These are phyloP conservation scores for Macrophomina pseudophaseolina DNA, from an alignment of 2,329 filamentous ascomycete genomes.

Conservation along the genomic window DNA sequence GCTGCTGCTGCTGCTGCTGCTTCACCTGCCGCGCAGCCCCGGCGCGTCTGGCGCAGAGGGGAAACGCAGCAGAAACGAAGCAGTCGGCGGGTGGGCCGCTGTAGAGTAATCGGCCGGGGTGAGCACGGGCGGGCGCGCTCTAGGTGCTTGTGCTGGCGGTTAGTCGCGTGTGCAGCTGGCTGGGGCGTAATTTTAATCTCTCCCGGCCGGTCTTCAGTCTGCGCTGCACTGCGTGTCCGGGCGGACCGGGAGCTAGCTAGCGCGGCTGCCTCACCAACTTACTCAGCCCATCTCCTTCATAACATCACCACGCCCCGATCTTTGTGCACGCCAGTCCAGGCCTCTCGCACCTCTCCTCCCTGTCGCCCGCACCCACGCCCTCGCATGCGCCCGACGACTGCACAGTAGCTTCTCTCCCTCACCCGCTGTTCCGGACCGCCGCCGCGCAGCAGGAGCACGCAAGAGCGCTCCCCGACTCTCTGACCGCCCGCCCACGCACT, in stretches of 20 bases:
- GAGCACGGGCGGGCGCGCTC: conserved; percentile 4
- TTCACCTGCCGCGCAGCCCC: not conserved
- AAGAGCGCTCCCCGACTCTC: conserved; percentile 14
- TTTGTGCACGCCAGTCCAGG: conserved; percentile 10
- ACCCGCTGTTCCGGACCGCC: conserved; percentile 19
- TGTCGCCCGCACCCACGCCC: conserved; percentile 1
- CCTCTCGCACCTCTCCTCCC: conserved; percentile 7
- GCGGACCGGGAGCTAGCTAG: conserved; percentile 19
- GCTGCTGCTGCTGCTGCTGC: not conserved
- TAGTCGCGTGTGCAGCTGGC: conserved; percentile 20
- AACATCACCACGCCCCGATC: conserved; percentile 23
- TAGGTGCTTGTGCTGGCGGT: conserved; percentile 3
- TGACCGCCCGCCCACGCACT: conserved; percentile 11
- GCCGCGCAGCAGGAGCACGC: conserved; percentile 25
- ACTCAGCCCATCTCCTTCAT: conserved; percentile 28
- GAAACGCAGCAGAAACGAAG: conserved; percentile 6
- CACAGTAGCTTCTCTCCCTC: conserved; percentile 11
- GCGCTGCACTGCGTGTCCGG: conserved; percentile 6
- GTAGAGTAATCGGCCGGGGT: conserved; percentile 15
- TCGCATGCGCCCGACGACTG: conserved; percentile 26
- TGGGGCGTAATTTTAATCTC: conserved; percentile 22
- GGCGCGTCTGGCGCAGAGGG: not conserved
- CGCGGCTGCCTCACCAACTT: conserved; percentile 25
- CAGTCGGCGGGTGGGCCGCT: not conserved
- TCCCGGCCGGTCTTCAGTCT: not conserved